Evolutionary conservation across 495 filamentous ascomycete genomes (phyloP).

Genomic region (Xylaria castorea): DNA sequence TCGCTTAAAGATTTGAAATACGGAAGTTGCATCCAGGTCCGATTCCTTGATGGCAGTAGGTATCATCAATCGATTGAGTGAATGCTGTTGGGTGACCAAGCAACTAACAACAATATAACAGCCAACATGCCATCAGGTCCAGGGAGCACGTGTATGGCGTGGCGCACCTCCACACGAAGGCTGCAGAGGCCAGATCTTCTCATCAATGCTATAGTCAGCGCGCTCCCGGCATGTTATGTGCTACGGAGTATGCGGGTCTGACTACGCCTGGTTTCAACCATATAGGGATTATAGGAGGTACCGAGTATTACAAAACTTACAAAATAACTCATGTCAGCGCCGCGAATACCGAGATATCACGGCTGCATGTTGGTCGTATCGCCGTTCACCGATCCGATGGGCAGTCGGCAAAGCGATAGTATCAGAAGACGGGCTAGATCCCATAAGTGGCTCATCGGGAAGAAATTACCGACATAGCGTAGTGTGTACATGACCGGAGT

Average conservation of each 20-base stretch:
- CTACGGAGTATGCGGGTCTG: constrained; percentile 4
- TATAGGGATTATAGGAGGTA: background rate
- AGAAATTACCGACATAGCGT: constrained; percentile 11
- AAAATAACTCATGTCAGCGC: constrained; percentile 8
- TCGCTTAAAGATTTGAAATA: background rate
- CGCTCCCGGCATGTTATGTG: constrained; percentile 6
- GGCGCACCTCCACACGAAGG: constrained; percentile 16
- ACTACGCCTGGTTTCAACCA: background rate
- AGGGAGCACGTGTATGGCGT: constrained; percentile 8
- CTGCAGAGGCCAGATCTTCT: constrained; percentile 13
- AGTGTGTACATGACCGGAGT: background rate
- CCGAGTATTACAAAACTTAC: constrained; percentile 1
- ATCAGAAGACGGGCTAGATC: constrained; percentile 14
- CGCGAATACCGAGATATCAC: constrained; percentile 6
- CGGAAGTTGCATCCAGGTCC: background rate
- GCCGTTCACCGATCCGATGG: constrained; percentile 17
- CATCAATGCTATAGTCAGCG: constrained; percentile 16
- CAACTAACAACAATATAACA: constrained; percentile 2
- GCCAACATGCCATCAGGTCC: background rate
- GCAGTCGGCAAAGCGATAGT: background rate
- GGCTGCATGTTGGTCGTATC: constrained; percentile 3
- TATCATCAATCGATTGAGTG: background rate
- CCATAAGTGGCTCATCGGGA: constrained; percentile 7
- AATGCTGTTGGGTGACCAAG: background rate
- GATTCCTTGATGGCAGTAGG: background rate